phyloP scores from a whole-genome alignment of 257 asterid species.

The Capsicum pubescens region DNA sequence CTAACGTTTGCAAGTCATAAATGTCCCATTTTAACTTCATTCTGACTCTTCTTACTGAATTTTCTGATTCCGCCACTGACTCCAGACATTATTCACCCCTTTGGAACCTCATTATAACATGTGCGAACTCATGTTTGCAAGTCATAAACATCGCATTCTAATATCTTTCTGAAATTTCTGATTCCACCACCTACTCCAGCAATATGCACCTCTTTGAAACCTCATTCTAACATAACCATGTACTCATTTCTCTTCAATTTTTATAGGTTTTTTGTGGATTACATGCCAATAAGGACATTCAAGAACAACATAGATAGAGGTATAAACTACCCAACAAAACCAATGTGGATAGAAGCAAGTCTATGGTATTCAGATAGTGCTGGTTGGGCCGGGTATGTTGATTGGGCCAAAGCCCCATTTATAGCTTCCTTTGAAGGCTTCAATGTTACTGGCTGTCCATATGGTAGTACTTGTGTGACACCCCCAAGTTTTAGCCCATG shows the following conservation, averaged over 20 bases:
- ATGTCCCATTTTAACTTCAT: not conserved
- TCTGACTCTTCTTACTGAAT: not conserved
- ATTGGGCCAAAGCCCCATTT: slow-evolving; percentile 33
- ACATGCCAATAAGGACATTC: slow-evolving; percentile 24
- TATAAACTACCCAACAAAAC: slow-evolving; percentile 4
- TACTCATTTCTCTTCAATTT: not conserved
- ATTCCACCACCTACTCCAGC: not conserved
- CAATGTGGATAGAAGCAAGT: slow-evolving; percentile 27
- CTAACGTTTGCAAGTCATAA: no score
- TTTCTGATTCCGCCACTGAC: not conserved
- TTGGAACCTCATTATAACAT: not conserved
- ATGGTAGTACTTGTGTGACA: not conserved
- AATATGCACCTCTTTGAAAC: not conserved
- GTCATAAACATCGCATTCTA: no score
- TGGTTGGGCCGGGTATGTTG: slow-evolving; percentile 21
- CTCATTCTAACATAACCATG: not conserved
- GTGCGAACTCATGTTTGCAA: no score
- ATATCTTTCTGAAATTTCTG: not conserved
- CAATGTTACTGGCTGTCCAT: slow-evolving; percentile 28
- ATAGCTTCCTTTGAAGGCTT: slow-evolving; percentile 24
- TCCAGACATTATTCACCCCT: not conserved
- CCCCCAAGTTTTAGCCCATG: not conserved
- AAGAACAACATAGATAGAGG: slow-evolving; percentile 14
- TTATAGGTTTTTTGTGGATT: slow-evolving; percentile 28
- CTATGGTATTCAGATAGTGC: slow-evolving; percentile 28